phyloP scores from a whole-genome alignment of 75 land plant genomes.

The Adiantum capillusveneris region DNA sequence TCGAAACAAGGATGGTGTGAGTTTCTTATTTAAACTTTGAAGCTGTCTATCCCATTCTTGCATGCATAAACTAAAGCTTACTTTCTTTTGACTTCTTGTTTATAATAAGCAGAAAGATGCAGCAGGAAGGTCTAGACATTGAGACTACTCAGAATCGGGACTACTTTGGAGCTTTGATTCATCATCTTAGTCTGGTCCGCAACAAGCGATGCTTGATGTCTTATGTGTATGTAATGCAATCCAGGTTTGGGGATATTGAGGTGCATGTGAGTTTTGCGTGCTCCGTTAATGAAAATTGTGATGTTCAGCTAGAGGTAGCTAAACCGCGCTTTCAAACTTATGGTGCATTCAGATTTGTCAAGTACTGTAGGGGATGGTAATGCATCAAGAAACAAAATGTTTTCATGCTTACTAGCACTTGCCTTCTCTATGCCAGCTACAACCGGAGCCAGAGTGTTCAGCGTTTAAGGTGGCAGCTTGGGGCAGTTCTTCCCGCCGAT shows the following conservation, averaged over 20 bases:
- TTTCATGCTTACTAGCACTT: no score
- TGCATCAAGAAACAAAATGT: no score
- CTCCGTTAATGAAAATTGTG: no score
- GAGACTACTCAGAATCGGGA: constrained; percentile 64
- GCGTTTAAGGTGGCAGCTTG: constrained; percentile 77
- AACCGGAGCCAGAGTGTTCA: constrained; percentile 65
- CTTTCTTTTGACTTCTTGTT: no score
- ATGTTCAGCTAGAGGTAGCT: no score
- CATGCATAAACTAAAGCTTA: no score
- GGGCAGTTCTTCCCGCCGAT: constrained; percentile 76
- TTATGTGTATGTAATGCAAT: constrained; percentile 49
- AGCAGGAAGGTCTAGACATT: constrained; percentile 54
- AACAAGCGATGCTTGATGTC: constrained; percentile 93
- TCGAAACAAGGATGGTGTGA: constrained; percentile 69
- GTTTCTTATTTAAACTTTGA: constrained; percentile 4
- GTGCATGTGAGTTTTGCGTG: neutral
- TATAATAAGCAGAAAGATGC: constrained; percentile 70
- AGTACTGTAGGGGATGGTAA: no score
- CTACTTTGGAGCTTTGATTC: constrained; percentile 76
- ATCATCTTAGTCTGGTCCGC: constrained; percentile 70
- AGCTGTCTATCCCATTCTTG: no score
- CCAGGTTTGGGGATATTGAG: neutral
- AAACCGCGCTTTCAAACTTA: no score
- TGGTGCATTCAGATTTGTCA: no score
- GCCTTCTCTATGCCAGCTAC: constrained; percentile 39